These are phyloP conservation scores for Hypoxylon sp. DNA, from an alignment of 2,329 filamentous ascomycete genomes.

Conservation along the genomic window DNA sequence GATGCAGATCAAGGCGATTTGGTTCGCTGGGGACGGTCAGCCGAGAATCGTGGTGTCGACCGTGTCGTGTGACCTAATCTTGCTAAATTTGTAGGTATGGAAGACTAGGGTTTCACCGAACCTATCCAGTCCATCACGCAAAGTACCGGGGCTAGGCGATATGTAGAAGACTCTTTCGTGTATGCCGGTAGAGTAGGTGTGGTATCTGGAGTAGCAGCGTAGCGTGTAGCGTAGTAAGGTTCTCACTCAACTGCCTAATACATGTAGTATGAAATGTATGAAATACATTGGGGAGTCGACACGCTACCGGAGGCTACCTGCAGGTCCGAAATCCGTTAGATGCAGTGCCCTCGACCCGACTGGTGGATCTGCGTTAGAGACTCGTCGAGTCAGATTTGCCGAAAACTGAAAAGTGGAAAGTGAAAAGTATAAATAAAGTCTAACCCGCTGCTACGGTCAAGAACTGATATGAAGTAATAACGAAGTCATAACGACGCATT, in stretches of 20 bases:
- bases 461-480: slow-evolving; percentile 15
- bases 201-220: slow-evolving; percentile 6
- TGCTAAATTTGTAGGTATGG: slow-evolving; percentile 5
- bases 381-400: slow-evolving; percentile 18
- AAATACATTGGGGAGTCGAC: slow-evolving; percentile 11
- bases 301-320: slow-evolving; percentile 40
- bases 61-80: slow-evolving; percentile 44
- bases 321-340: slow-evolving; percentile 31
- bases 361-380: slow-evolving; percentile 1
- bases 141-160: slow-evolving; percentile 17
- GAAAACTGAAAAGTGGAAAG: slow-evolving; percentile 3
- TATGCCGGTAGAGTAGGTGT: slow-evolving; percentile 34
- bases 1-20: slow-evolving; percentile 30
- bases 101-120: slow-evolving; percentile 30
- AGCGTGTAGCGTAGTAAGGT: slow-evolving; percentile 27
- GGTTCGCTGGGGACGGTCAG: slow-evolving; percentile 38
- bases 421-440: neutral
- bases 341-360: slow-evolving; percentile 24
- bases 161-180: slow-evolving; percentile 33
- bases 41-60: slow-evolving; percentile 38
- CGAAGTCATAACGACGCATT: slow-evolving; percentile 17
- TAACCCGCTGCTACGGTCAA: neutral
- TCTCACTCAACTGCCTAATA: slow-evolving; percentile 20
- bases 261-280: slow-evolving; percentile 20
- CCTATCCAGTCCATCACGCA: slow-evolving; percentile 20